Base-by-base conservation (phyloP, 2,329 filamentous ascomycete species). In the Hypoxylon sp. region DNA sequence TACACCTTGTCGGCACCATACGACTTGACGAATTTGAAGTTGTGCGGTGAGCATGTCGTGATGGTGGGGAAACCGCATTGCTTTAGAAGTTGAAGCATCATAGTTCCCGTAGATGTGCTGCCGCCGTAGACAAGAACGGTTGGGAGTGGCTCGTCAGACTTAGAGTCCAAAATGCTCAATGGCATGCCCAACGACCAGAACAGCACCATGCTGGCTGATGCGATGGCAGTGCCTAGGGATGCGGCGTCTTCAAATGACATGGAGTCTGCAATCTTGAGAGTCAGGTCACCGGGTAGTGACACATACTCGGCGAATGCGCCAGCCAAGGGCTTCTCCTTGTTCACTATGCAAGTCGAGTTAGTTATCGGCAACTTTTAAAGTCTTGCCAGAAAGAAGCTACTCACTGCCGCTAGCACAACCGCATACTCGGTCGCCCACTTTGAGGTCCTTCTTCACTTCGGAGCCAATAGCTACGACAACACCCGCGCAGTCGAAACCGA, bases 41-140 rank as follows among this genome's bases (percentile, higher is more conserved):
- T 86, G 35, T 67, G 58, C 0, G 81, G 78, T 0, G 83, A 84
- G 68, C 81, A 83, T 1, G 83, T 85, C 0, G 82, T 76, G n/a
- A 86, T 80, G 2, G 81, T 52, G 13, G 47, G 47, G 27, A 67
- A 54, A 2, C 64, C 64, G 24, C 59, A 68, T 15, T 56, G 27
- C 55, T 66, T 79, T 15, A 83, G 71, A 6, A 85, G 46, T 70
- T 87, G 84, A 2, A 84, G 79, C 0, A 81, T 82, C 63, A 80
- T 74, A 1, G 80, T 82, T 1, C 84, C 84, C 0, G 77, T 80
- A 0, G 82, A 75, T 1, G 82, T 83, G 35, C 75, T 77, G 1
- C 83, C 85, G 2, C 84, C 85, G 50, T 79, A 80, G 2, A 87
- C 80, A 0, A 87, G 72, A 0, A 87, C 77, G 48, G 68, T 63